Conservation (phyloP, 306 rosid genomes). For the Fragaria vesca region DNA sequence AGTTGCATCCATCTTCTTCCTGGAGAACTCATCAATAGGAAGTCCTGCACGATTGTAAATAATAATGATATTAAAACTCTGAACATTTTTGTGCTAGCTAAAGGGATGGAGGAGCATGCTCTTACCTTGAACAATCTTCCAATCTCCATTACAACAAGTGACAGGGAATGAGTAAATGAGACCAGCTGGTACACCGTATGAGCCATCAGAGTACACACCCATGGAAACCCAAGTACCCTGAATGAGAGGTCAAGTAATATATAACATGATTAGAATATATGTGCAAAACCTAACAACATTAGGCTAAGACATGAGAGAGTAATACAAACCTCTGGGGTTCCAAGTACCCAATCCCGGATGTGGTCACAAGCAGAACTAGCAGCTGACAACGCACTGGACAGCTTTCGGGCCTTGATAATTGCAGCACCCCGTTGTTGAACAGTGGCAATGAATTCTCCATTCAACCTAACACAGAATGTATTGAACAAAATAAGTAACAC, state of each 20-base stretch:
- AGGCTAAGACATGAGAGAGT: slow-evolving; percentile 11
- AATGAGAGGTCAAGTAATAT: slow-evolving; percentile 6
- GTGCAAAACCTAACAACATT: neutral
- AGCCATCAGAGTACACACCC: slow-evolving; percentile 99
- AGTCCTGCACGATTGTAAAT: slow-evolving; percentile 49
- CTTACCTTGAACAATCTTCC: slow-evolving; percentile 94
- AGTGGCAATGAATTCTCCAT: slow-evolving; percentile 79
- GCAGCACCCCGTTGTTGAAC: slow-evolving; percentile 99
- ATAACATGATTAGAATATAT: neutral
- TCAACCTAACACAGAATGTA: slow-evolving; percentile 55
- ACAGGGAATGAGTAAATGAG: slow-evolving; percentile 93
- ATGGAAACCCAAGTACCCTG: slow-evolving; percentile 97
- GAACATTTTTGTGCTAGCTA: neutral
- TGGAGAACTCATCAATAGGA: slow-evolving; percentile 73
- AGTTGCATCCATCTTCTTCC: slow-evolving; percentile 87
- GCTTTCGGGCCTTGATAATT: slow-evolving; percentile 89
- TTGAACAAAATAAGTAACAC: neutral
- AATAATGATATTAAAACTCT: neutral
- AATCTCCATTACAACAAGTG: slow-evolving; percentile 74
- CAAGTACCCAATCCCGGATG: slow-evolving; percentile 96
- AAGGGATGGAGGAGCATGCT: neutral
- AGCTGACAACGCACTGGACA: slow-evolving; percentile 95
- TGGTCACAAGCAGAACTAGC: slow-evolving; percentile 99
- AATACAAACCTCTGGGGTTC: slow-evolving; percentile 82
- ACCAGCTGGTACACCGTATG: slow-evolving; percentile 95